Base-by-base conservation (phyloP, 2,329 filamentous ascomycete genomes). In the Fusarium caatingaense region DNA sequence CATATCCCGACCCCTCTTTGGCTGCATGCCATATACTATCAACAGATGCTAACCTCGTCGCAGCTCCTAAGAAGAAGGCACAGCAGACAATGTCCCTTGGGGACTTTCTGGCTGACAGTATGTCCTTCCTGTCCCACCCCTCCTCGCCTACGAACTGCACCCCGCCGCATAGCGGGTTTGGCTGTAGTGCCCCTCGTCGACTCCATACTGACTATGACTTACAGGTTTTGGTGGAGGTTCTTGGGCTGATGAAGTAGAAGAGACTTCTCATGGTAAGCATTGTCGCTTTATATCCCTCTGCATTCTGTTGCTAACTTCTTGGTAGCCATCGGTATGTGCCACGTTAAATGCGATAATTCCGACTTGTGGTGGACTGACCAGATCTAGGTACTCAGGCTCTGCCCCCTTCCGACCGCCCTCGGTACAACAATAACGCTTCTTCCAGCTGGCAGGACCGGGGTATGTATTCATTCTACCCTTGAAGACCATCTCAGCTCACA, bases 161-260 rank as follows among this genome's bases (percentile, higher is more conserved):
- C 66, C 71, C 68, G 66, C 71, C 68, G 60, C 64, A 73, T 60
- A 51, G 53, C 60, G 61, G 61, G 66, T 61, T 71, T 60, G 60
- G 57, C 49, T 65, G 51, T 64, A 54, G 62, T 66, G 66, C 65
- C 61, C 69, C 65, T 72, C 68, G 64, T 57, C 46, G 64, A 45
- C 64, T 61, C 50, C 46, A 63, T 75, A 61, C 74, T 79, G 56
- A 79, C 74, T 50, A 45, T 41, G 54, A 37, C 34, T 55, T 58
- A 47, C 57, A 85, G 84, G 82, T 72, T 85, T 84, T 72, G 86
- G 84, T 74, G 94, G 79, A 77, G 78, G 95, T 79, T 98, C 96
- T 75, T 99, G 96, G 96, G 96, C 96, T 77, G 97, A 99, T 84
- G 96, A 99, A 81, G 97, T 99, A 85, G 96, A 99, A 83, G 94